Conservation (phyloP, 2,329 filamentous ascomycete species). For the Trichoderma cornu-damae region DNA sequence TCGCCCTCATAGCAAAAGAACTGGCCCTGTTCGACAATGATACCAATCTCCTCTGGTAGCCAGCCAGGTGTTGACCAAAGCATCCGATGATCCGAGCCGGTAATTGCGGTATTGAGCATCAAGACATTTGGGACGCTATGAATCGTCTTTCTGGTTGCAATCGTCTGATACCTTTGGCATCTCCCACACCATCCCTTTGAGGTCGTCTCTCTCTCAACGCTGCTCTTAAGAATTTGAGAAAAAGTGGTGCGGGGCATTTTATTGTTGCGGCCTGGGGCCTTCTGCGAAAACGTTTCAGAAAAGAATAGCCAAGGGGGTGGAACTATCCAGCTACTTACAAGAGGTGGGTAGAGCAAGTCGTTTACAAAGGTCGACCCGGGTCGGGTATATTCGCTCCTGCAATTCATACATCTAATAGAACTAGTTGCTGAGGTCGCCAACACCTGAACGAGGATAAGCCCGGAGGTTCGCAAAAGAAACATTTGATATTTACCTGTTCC, state of each 20-base stretch:
- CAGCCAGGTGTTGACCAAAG: slow-evolving; percentile 88
- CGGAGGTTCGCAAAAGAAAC: neutral
- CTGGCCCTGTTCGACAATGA: slow-evolving; percentile 85
- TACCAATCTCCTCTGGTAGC: slow-evolving; percentile 88
- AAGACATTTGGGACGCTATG: slow-evolving; percentile 78
- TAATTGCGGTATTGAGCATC: slow-evolving; percentile 78
- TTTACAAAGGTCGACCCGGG: slow-evolving; percentile 76
- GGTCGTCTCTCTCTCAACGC: slow-evolving; percentile 82
- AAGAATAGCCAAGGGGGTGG: neutral
- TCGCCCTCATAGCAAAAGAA: slow-evolving; percentile 94
- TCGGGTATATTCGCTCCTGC: slow-evolving; percentile 77
- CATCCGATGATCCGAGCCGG: slow-evolving; percentile 64
- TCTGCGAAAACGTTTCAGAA: slow-evolving; percentile 33
- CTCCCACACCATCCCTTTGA: slow-evolving; percentile 89
- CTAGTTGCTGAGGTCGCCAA: slow-evolving; percentile 67
- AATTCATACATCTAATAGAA: slow-evolving; percentile 78
- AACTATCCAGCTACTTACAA: slow-evolving; percentile 25
- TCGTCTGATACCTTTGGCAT: slow-evolving; percentile 84
- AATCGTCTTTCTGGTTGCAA: slow-evolving; percentile 79
- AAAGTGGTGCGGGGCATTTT: slow-evolving; percentile 61
- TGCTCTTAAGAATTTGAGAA: slow-evolving; percentile 86
- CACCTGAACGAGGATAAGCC: slow-evolving; percentile 24
- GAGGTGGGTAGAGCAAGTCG: slow-evolving; percentile 72
- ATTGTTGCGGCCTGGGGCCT: slow-evolving; percentile 43
- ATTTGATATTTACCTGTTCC: slow-evolving; percentile 53